Percentiles rank a stretch among this genome's conserved stretches.
Conservation (phyloP, 129 eudicot species). For the Tagetes patula region DNA sequence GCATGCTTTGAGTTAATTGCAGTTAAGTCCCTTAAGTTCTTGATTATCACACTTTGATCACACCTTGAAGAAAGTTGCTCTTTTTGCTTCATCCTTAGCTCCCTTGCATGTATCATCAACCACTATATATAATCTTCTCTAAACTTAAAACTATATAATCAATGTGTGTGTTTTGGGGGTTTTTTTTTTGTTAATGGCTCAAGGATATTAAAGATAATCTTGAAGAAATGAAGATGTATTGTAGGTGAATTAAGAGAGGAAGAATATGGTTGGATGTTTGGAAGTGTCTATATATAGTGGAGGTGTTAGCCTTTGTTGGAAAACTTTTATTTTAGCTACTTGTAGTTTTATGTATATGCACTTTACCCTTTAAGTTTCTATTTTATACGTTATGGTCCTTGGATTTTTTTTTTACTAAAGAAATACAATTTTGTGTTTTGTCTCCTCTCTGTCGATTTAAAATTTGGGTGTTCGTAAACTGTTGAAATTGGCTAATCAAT, state of each 20-base stretch:
- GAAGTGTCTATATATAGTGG: conserved; percentile 28
- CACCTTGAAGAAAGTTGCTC: conserved; percentile 32
- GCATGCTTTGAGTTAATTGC: conserved; percentile 23
- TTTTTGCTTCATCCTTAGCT: conserved; percentile 29
- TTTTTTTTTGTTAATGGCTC: conserved; percentile 1
- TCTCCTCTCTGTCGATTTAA: background rate
- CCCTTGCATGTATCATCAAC: conserved; percentile 23
- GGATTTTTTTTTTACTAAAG: background rate
- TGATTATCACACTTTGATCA: conserved; percentile 23
- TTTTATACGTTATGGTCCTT: conserved; percentile 12
- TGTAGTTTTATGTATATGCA: conserved; percentile 20
- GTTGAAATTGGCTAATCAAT: too few relatives aligned
- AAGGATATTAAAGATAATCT: background rate
- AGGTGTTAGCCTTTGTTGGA: background rate
- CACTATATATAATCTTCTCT: background rate
- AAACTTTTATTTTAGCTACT: conserved; percentile 10
- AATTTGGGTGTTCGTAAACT: too few relatives aligned
- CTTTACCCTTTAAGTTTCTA: conserved; percentile 1
- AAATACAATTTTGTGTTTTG: background rate
- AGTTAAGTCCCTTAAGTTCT: conserved; percentile 27
- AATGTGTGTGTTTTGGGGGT: conserved; percentile 5
- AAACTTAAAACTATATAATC: background rate
- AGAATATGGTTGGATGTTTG: conserved; percentile 1
- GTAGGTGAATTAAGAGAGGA: background rate
- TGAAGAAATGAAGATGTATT: background rate